Evolutionary conservation across 2,329 filamentous ascomycete species (phyloP).

Genomic region (Orbilia blumenaviensis): DNA sequence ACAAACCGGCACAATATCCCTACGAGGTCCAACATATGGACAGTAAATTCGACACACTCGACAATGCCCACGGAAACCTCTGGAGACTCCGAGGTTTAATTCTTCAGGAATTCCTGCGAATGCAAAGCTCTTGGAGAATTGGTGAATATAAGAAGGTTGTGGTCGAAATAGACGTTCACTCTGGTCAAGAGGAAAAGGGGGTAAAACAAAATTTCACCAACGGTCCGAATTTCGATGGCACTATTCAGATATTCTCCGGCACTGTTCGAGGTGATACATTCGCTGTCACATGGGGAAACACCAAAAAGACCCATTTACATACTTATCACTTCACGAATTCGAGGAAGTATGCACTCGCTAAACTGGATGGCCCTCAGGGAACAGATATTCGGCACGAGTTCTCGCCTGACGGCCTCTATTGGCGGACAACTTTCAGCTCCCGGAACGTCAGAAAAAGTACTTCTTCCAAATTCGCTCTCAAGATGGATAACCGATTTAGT

Average conservation of each 20-base stretch:
- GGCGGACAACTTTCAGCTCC: background rate
- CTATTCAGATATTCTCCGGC: slow-evolving; percentile 11
- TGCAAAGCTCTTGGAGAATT: slow-evolving; percentile 43
- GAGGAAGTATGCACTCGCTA: background rate
- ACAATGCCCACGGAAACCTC: slow-evolving; percentile 25
- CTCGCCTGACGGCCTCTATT: background rate
- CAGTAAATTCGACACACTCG: slow-evolving; percentile 15
- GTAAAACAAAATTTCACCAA: background rate
- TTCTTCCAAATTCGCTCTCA: background rate
- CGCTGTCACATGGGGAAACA: slow-evolving; percentile 20
- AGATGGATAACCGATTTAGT: background rate
- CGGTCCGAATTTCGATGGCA: slow-evolving; percentile 19
- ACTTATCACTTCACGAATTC: slow-evolving; percentile 14
- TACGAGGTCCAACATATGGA: slow-evolving; percentile 9
- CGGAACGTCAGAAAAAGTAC: background rate
- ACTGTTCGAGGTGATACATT: slow-evolving; percentile 29
- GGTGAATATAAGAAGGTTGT: slow-evolving; percentile 40
- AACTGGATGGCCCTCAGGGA: background rate
- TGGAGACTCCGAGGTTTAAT: slow-evolving; percentile 30
- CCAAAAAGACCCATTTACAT: background rate
- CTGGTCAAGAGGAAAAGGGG: background rate
- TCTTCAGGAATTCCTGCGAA: slow-evolving; percentile 25
- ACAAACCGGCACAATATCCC: background rate
- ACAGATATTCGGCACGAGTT: background rate
- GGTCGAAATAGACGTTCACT: background rate